Conservation (phyloP, 2,329 filamentous ascomycete species). For the Zalaria sp. region DNA sequence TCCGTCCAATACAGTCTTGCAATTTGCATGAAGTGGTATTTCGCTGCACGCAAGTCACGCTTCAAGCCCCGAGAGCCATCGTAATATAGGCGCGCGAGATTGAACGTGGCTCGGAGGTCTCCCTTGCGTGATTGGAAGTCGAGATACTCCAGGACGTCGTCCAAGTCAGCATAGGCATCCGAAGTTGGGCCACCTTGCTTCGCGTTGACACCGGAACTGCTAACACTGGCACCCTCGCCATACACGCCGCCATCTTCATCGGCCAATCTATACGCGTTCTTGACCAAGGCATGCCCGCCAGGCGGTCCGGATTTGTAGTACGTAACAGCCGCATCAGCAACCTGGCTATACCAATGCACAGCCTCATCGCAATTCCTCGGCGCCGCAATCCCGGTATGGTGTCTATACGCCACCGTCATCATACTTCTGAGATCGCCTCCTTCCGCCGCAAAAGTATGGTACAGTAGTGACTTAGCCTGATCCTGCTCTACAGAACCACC, state of each 20-base stretch:
- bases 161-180: conserved; percentile 71
- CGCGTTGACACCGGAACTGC: conserved; percentile 74
- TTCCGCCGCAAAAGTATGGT: conserved; percentile 86
- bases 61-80: conserved; percentile 68
- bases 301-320: conserved; percentile 86
- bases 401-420: conserved; percentile 83
- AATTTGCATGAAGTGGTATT: conserved; percentile 68
- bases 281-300: conserved; percentile 64
- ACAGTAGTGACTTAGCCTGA: conserved; percentile 82
- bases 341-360: conserved; percentile 77
- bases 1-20: conserved; percentile 65
- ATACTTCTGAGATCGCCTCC: conserved; percentile 72
- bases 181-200: conserved; percentile 58
- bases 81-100: conserved; percentile 74
- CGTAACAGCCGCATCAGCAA: conserved; percentile 80
- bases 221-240: conserved; percentile 83
- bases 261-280: conserved; percentile 71
- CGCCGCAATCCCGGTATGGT: conserved; percentile 74
- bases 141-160: conserved; percentile 89
- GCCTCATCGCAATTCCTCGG: conserved; percentile 76
- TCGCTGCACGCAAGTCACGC: conserved; percentile 57
- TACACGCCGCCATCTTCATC: conserved; percentile 89
- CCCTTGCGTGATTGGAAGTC: conserved; percentile 84
- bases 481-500: conserved; percentile 68
- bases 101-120: conserved; percentile 75